Percentiles rank a stretch among this genome's conserved stretches.
phyloP scores from a whole-genome alignment of 208 protist genomes.

The Leishmania major region DNA sequence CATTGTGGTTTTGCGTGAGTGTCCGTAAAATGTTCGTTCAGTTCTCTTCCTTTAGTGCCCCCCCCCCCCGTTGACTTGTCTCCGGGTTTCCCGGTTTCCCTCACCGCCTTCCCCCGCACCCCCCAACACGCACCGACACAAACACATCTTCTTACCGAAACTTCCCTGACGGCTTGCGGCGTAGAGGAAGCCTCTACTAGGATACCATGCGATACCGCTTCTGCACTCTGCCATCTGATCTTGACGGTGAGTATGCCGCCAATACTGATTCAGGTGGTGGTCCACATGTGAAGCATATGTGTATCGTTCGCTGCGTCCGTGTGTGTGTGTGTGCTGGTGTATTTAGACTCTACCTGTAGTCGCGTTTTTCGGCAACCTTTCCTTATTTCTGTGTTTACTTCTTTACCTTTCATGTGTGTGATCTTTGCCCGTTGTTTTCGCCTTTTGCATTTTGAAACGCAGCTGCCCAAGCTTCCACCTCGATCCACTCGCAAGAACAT shows the following conservation, averaged over 20 bases:
- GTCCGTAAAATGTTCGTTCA: background rate
- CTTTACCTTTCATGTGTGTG: background rate
- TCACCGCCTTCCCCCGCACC: background rate
- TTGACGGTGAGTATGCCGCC: background rate
- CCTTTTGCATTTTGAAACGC: background rate
- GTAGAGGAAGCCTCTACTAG: background rate
- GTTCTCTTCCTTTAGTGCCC: background rate
- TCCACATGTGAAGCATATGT: background rate
- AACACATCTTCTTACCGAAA: background rate
- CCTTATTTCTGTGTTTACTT: background rate
- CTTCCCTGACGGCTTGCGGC: too few species aligned
- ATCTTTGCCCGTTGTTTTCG: background rate
- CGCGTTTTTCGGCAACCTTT: background rate
- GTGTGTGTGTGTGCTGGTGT: too few species aligned
- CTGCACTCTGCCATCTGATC: background rate
- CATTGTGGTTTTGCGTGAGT: background rate
- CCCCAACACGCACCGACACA: background rate
- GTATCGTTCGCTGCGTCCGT: too few species aligned
- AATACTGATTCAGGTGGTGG: background rate
- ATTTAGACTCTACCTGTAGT: background rate
- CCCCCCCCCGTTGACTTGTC: background rate
- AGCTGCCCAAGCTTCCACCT: background rate
- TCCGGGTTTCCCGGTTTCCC: background rate
- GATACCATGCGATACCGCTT: background rate
- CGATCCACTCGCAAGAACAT: background rate